Percentiles rank a stretch among this genome's conserved stretches.
phyloP scores from a whole-genome alignment of 805 yeast species.

The Martiniozyma abietophila region DNA sequence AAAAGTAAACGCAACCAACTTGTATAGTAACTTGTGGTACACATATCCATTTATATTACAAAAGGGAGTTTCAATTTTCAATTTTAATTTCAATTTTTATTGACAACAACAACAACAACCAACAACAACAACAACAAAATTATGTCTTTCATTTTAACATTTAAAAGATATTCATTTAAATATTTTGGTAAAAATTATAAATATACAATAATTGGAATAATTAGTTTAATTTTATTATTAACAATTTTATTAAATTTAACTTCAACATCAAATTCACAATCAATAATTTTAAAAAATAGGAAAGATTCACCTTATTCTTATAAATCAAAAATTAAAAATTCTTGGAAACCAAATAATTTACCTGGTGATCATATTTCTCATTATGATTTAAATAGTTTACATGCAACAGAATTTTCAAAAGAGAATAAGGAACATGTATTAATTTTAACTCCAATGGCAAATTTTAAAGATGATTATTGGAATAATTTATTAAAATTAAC shows the following conservation, averaged over 20 bases:
- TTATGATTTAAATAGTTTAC: constrained; percentile 73
- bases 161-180: too few species aligned
- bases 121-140: neutral
- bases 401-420: constrained; percentile 62
- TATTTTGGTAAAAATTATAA: too few species aligned
- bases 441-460: constrained; percentile 83
- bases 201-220: too few species aligned
- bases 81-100: too few species aligned
- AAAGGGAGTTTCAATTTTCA: too few species aligned
- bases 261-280: neutral
- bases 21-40: too few species aligned
- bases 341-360: constrained; percentile 46
- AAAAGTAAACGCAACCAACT: too few species aligned
- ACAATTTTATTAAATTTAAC: too few species aligned
- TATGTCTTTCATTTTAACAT: neutral
- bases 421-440: constrained; percentile 74
- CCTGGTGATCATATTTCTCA: constrained; percentile 73
- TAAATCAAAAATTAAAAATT: constrained; percentile 39
- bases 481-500: constrained; percentile 60
- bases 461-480: constrained; percentile 85
- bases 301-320: constrained; percentile 25
- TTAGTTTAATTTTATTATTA: too few species aligned
- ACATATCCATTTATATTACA: too few species aligned
- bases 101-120: too few species aligned
- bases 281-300: constrained; percentile 2